phyloP scores from a whole-genome alignment of 2,329 filamentous ascomycete genomes.

The Trichothecium roseum region DNA sequence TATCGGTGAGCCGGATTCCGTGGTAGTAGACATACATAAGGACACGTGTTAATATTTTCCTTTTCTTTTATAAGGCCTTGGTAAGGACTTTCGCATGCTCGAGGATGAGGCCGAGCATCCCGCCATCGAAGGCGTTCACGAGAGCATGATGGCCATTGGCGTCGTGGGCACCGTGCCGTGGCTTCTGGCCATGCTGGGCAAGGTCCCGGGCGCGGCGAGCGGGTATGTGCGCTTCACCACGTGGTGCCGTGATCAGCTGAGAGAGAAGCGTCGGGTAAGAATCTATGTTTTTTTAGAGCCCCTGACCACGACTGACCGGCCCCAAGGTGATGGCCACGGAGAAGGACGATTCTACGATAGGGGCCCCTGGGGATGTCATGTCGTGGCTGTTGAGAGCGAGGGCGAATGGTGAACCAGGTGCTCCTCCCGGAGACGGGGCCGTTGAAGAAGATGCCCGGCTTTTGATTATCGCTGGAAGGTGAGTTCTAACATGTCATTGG shows the following conservation, averaged over 20 bases:
- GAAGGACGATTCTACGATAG: background rate
- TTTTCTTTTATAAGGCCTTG: conserved; percentile 20
- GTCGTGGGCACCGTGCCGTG: conserved; percentile 2
- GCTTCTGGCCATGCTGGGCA: conserved; percentile 4
- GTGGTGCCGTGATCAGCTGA: conserved; percentile 3
- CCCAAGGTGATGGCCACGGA: background rate
- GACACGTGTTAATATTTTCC: too few relatives aligned
- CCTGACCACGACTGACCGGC: background rate
- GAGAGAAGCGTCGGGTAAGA: conserved; percentile 2
- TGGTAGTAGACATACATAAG: too few relatives aligned
- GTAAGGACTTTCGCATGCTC: conserved; percentile 23
- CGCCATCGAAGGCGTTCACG: conserved; percentile 9
- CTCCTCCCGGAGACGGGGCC: conserved; percentile 1
- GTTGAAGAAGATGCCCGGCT: conserved; percentile 4
- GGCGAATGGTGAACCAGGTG: conserved; percentile 2
- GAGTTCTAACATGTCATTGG: background rate
- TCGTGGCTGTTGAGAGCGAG: conserved; percentile 3
- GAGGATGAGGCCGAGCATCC: conserved; percentile 11
- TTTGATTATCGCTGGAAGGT: conserved; percentile 5
- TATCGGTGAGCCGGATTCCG: conserved; percentile 10
- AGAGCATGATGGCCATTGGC: conserved; percentile 11
- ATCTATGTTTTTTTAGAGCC: background rate
- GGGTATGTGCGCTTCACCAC: conserved; percentile 2
- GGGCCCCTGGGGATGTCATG: conserved; percentile 2
- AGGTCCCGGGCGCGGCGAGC: conserved; percentile 2